Percentiles rank a stretch among this genome's conserved stretches.
These are phyloP conservation scores for Glomus cerebriforme DNA, from an alignment of 192 early-diverging fungal species.

Conservation along the genomic window DNA sequence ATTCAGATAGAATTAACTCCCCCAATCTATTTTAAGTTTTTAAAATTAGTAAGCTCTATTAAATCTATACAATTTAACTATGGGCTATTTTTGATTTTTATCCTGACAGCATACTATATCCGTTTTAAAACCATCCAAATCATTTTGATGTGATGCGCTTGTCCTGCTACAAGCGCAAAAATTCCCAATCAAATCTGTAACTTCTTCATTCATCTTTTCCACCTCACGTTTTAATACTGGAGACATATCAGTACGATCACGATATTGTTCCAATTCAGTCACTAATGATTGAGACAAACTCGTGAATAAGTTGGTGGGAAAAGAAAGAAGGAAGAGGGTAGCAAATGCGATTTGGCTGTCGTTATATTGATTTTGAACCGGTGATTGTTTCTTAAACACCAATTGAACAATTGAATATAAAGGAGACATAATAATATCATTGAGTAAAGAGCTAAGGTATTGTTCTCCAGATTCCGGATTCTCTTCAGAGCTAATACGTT, in stretches of 20 bases:
- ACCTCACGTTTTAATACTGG: slow-evolving; percentile 55
- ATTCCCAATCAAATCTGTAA: slow-evolving; percentile 56
- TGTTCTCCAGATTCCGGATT: slow-evolving; percentile 39
- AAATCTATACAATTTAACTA: too few relatives aligned
- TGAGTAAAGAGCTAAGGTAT: slow-evolving; percentile 41
- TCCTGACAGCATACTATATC: background rate
- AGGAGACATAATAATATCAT: slow-evolving; percentile 44
- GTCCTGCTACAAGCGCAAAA: slow-evolving; percentile 61
- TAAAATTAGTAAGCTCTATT: too few relatives aligned
- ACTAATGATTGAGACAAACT: slow-evolving; percentile 51
- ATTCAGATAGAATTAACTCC: too few relatives aligned
- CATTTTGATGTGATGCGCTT: background rate
- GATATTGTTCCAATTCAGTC: slow-evolving; percentile 43
- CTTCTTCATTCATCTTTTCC: slow-evolving; percentile 51
- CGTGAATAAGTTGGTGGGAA: slow-evolving; percentile 56
- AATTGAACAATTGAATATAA: slow-evolving; percentile 47
- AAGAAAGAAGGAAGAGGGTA: slow-evolving; percentile 63
- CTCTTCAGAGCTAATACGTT: slow-evolving; percentile 44
- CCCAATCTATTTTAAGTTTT: too few relatives aligned
- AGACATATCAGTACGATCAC: slow-evolving; percentile 37
- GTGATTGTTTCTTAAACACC: slow-evolving; percentile 27
- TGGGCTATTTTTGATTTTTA: too few relatives aligned
- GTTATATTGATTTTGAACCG: slow-evolving; percentile 25
- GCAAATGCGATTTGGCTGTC: slow-evolving; percentile 51
- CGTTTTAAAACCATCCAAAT: background rate